Evolutionary conservation across 495 filamentous ascomycete genomes (phyloP).

Genomic region (Tuber umbilicatum): DNA sequence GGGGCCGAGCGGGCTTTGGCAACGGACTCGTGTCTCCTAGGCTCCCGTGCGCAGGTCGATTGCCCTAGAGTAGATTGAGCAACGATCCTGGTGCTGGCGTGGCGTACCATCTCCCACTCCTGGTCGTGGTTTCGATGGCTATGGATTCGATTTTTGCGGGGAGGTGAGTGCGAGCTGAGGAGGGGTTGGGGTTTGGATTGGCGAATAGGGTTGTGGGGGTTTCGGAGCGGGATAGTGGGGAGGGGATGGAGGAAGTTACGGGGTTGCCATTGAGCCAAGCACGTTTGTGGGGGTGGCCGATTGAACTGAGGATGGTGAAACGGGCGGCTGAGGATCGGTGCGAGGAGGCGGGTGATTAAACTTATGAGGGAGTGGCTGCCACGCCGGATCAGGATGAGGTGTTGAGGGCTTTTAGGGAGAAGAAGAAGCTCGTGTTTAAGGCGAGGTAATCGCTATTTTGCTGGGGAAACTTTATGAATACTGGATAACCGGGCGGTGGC

Average conservation of each 20-base stretch:
- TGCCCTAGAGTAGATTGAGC: slow-evolving; percentile 84
- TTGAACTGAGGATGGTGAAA: slow-evolving; percentile 66
- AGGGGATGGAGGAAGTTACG: slow-evolving; percentile 59
- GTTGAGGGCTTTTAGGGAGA: slow-evolving; percentile 78
- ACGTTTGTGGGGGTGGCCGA: slow-evolving; percentile 79
- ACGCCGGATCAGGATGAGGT: slow-evolving; percentile 84
- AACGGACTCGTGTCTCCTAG: slow-evolving; percentile 77
- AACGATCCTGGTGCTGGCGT: slow-evolving; percentile 94
- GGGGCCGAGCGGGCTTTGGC: slow-evolving; percentile 82
- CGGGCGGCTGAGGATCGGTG: slow-evolving; percentile 57
- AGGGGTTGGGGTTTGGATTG: slow-evolving; percentile 78
- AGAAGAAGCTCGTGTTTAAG: slow-evolving; percentile 77
- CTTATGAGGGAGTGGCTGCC: slow-evolving; percentile 69
- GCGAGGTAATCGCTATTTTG: slow-evolving; percentile 45
- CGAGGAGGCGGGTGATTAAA: slow-evolving; percentile 65
- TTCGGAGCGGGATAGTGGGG: slow-evolving; percentile 44
- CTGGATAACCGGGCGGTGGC: neutral
- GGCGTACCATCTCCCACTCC: slow-evolving; percentile 68
- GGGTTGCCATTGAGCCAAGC: slow-evolving; percentile 67
- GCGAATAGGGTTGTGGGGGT: slow-evolving; percentile 77
- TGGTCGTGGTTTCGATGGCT: slow-evolving; percentile 70
- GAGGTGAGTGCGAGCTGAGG: slow-evolving; percentile 64
- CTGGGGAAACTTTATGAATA: neutral
- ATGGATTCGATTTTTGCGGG: slow-evolving; percentile 82
- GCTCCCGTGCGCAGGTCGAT: slow-evolving; percentile 65